Conservation (phyloP, 805 yeast genomes). For the Cyberlindnera mrakii region DNA sequence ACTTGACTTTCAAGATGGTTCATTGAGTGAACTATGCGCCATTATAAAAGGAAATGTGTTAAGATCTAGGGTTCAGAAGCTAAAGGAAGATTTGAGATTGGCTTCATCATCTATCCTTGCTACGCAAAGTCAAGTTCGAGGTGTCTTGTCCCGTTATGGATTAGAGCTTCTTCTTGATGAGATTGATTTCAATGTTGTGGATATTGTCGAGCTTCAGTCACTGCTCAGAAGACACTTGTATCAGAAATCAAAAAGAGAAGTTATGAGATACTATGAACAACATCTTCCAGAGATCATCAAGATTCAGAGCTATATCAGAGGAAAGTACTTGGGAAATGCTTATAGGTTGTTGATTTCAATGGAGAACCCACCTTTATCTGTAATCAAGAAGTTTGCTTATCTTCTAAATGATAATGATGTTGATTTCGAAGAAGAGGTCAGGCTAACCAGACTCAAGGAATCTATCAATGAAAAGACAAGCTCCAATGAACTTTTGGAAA, state of each 20-base stretch:
- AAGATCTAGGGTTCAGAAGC: constrained; percentile 22
- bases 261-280: constrained; percentile 42
- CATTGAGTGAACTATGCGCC: constrained; percentile 31
- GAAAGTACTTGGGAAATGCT: constrained; percentile 62
- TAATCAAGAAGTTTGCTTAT: constrained; percentile 71
- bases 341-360: constrained; percentile 65
- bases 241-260: constrained; percentile 31
- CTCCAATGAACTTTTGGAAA: constrained; percentile 65
- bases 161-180: constrained; percentile 50
- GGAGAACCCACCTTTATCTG: constrained; percentile 71
- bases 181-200: constrained; percentile 36
- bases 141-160: constrained; percentile 53
- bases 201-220: constrained; percentile 47
- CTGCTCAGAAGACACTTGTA: constrained; percentile 40
- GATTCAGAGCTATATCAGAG: constrained; percentile 71
- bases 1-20: constrained; percentile 21
- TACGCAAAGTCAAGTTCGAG: constrained; percentile 58
- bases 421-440: constrained; percentile 72
- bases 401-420: constrained; percentile 65
- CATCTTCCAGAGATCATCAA: constrained; percentile 57
- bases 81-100: constrained; percentile 1
- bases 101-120: constrained; percentile 24
- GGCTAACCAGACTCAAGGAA: constrained; percentile 61
- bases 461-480: constrained; percentile 64
- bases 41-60: constrained; percentile 31